Base-by-base conservation (phyloP, 257 asterid genomes). In the Scutellaria baicalensis region DNA sequence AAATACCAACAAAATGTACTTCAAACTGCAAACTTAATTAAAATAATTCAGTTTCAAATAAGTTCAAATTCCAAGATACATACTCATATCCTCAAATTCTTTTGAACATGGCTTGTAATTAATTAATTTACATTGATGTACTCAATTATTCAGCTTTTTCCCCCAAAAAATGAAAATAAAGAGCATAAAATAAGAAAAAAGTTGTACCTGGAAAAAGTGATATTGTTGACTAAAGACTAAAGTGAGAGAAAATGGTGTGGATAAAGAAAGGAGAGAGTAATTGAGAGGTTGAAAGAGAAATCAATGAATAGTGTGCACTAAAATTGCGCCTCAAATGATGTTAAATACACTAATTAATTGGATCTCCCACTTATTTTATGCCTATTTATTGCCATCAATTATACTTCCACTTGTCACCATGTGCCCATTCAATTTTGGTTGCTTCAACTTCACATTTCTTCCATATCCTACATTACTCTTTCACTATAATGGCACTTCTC, bases 271-370 rank as follows among this genome's bases (percentile, higher is more conserved):
- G 58, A 13, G 21, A 16, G 40, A 48, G 50, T 10, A 20, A 55
- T 55, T 31, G 64, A 35, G 42, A 31, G 4, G 33, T 27, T 27
- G 33, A 27, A 27, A 27, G 4, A 2, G 33, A 27, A 27, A 27
- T 27, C 33, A 2, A 27, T 2, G 33, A 63, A 62, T 50, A 12
- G 65, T 50, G 65, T n/a, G 77, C 66, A 48, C 64, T 40, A 42
- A 47, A 72, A 31, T 40, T 20, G 39, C 71, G 71, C 77, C 77
- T 64, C 38, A 72, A 72, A 54, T 72, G 11, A 18, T 72, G 77
- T 54, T 14, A 60, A 61, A 49, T 48, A 21, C 68, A 59, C 40
- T 36, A 63, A 71, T 51, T 38, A 57, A 64, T 72, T 54, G 59
- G 51, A 64, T 72, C 59, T 64, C 59, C 71, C 77, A 64, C 70